Percentiles rank a stretch among this genome's conserved stretches.
Conservation (phyloP, 2,329 filamentous ascomycete genomes). For the Penicillium hesseltinei region DNA sequence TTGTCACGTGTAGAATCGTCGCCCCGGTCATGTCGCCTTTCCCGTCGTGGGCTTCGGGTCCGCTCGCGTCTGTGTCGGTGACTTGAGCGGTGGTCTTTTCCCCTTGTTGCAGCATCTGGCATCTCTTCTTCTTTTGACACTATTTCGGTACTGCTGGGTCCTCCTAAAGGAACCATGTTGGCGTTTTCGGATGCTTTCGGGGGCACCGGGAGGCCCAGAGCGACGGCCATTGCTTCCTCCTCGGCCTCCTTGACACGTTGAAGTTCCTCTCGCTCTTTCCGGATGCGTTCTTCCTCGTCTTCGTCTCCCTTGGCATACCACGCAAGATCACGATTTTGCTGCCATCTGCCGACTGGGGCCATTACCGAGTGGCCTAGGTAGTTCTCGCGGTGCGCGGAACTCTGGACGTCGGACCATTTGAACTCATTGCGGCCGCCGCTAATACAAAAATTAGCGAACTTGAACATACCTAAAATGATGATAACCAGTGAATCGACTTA, state of each 20-base stretch:
- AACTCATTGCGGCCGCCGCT: conserved; percentile 88
- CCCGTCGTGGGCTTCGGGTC: conserved; percentile 34
- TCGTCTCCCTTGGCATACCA: conserved; percentile 64
- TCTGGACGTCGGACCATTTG: conserved; percentile 92
- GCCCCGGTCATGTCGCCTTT: conserved; percentile 30
- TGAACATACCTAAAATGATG: neutral
- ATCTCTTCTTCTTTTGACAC: conserved; percentile 25
- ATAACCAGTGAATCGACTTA: conserved; percentile 33
- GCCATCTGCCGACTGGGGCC: conserved; percentile 90
- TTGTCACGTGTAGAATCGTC: conserved; percentile 30
- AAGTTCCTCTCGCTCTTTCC: conserved; percentile 70
- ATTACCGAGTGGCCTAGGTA: conserved; percentile 88
- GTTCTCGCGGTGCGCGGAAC: conserved; percentile 82
- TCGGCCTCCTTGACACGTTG: conserved; percentile 84
- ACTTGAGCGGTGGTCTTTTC: conserved; percentile 18
- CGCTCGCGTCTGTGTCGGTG: conserved; percentile 33
- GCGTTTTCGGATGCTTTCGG: conserved; percentile 63
- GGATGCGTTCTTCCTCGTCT: conserved; percentile 45
- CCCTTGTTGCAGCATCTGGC: conserved; percentile 27
- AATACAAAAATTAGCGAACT: conserved; percentile 12
- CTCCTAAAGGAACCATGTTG: conserved; percentile 60
- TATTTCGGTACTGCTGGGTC: conserved; percentile 46
- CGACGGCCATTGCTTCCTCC: conserved; percentile 81
- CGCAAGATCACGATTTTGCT: conserved; percentile 68
- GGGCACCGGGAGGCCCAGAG: conserved; percentile 74